Conservation (phyloP, 1,284 basidiomycete species). For the Hypsizygus ulmarius region DNA sequence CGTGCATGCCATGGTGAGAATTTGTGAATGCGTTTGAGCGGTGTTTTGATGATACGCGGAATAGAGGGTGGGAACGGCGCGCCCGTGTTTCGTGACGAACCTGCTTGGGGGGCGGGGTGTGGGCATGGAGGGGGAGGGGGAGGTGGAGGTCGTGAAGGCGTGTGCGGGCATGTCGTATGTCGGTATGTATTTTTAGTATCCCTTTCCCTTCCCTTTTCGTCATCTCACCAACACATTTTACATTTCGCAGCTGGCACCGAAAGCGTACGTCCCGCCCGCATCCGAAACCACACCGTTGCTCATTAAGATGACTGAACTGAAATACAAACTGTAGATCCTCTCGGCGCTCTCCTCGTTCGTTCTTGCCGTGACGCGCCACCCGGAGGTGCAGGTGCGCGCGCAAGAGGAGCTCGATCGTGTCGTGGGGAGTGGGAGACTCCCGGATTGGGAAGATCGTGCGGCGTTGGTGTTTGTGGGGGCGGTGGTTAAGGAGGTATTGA, state of each 20-base stretch:
- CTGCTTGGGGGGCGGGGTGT: too few relatives aligned
- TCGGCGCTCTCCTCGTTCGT: slow-evolving; percentile 45
- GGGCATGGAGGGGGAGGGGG: too few relatives aligned
- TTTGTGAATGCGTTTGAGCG: background rate
- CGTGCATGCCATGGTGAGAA: slow-evolving; percentile 27
- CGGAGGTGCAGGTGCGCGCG: slow-evolving; percentile 44
- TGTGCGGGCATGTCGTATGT: slow-evolving; percentile 38
- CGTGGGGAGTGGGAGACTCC: slow-evolving; percentile 39
- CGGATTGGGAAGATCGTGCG: slow-evolving; percentile 44
- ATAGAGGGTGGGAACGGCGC: slow-evolving; percentile 31
- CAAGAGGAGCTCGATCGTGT: slow-evolving; percentile 45
- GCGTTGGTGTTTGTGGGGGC: slow-evolving; percentile 43
- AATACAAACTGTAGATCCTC: slow-evolving; percentile 33
- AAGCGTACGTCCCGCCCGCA: slow-evolving; percentile 30
- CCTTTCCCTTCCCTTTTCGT: background rate
- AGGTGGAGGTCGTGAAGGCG: slow-evolving; percentile 31
- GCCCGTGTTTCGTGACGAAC: slow-evolving; percentile 33
- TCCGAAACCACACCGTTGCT: too few relatives aligned
- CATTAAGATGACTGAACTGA: background rate
- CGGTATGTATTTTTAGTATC: slow-evolving; percentile 26
- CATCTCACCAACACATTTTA: background rate
- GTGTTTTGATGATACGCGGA: background rate
- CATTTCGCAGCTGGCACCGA: slow-evolving; percentile 32
- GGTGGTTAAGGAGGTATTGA: slow-evolving; percentile 47
- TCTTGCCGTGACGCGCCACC: slow-evolving; percentile 47